Evolutionary conservation across 257 asterid genomes (phyloP).

Genomic region (Penstemon eatonii): DNA sequence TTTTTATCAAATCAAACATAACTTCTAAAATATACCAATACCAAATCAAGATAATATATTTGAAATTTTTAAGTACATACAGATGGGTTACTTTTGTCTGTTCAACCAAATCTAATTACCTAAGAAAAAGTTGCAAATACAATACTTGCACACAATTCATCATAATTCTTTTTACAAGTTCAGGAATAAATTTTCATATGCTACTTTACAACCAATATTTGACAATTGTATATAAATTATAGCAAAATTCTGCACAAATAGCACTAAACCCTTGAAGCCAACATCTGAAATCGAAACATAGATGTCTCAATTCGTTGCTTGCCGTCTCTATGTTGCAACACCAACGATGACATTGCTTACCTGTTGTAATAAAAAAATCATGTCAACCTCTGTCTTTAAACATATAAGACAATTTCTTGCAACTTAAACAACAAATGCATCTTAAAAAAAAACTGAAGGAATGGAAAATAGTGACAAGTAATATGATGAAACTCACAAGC

Average conservation of each 20-base stretch:
- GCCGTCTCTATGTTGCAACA: conserved; percentile 53
- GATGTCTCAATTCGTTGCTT: background rate
- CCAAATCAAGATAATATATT: background rate
- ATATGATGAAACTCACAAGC: conserved; percentile 50
- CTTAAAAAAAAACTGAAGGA: background rate
- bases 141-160: conserved; percentile 25
- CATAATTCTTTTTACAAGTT: conserved; percentile 23
- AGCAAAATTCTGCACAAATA: conserved; percentile 39
- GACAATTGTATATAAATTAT: conserved; percentile 25
- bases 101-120: conserved; percentile 21
- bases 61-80: background rate
- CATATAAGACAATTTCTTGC: background rate
- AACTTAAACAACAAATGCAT: too few species aligned
- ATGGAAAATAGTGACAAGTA: background rate
- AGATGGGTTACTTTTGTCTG: conserved; percentile 2
- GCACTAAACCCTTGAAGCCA: conserved; percentile 37
- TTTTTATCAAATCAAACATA: background rate
- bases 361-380: conserved; percentile 34
- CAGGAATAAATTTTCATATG: conserved; percentile 20
- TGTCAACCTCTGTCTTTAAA: conserved; percentile 6
- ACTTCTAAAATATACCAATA: background rate
- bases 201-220: conserved; percentile 34
- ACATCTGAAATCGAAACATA: background rate
- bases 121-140: too few species aligned
- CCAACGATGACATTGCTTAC: conserved; percentile 91